Evolutionary conservation across 1,284 basidiomycete genomes (phyloP), one percentile per base, ranked within the genome.

Genomic region (Pseudozyma hubeiensis): DNA sequence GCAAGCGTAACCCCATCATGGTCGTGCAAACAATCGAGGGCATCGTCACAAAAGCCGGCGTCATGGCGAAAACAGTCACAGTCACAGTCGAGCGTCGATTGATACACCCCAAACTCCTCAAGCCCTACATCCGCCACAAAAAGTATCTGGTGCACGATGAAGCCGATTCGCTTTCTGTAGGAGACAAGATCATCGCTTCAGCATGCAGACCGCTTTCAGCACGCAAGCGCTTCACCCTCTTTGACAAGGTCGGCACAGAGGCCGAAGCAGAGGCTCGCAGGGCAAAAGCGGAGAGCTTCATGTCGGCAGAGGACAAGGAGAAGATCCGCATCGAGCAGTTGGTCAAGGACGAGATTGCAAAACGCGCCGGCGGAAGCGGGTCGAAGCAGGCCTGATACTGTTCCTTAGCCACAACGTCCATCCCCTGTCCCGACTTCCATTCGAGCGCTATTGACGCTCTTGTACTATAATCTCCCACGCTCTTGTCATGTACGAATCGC

Each of bases 91-190:
- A 75, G 46, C 73, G 75, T 17, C 56, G 67, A 33, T 64, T 81
- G 62, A 68, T 67, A 45, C 81, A 81, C 47, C 76, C 81, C 2
- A 79, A 77, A 50, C 74, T 81, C 1, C 71, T 76, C 65, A 82
- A 82, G 77, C 66, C 75, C 6, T 78, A 71, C 46, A 67, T 76
- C 54, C 75, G 78, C 5, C 80, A 82, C 75, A 78, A 74, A 41
- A 82, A 82, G 71, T 82, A 81, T 53, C 76, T 82, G 31, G 75
- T 81, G 41, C 81, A 82, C 64, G 81, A 82, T 57, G 68, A 71
- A 24, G 40, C 70, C 11, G 64, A 67, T 54, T 51, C 59, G 65
- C 75, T 82, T 13, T 56, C 61, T 4, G 75, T 81, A 7, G 81
- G 81, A 57, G 81, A 82, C 75, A 75, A 66, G 57, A 79, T 82